Conservation (phyloP, 139 green algal species). For the Klebsormidium nitens region DNA sequence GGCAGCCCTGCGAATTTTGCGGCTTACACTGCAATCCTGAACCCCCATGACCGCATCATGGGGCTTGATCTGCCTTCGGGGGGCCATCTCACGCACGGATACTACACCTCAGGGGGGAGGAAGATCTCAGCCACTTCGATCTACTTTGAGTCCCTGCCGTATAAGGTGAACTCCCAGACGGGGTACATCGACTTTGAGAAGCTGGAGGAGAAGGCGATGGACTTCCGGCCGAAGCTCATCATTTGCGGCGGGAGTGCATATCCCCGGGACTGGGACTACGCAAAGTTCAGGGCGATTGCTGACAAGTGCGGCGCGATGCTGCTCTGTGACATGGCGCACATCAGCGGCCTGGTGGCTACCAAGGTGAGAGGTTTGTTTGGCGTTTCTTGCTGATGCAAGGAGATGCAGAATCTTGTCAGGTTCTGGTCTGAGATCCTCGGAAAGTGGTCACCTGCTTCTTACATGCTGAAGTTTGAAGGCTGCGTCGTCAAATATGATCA, state of each 20-base stretch:
- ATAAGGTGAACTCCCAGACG: slow-evolving; percentile 79
- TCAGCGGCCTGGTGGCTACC: slow-evolving; percentile 67
- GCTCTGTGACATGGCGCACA: slow-evolving; percentile 83
- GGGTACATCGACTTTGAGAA: slow-evolving; percentile 79
- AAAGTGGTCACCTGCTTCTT: too few relatives aligned
- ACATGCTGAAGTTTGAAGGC: too few relatives aligned
- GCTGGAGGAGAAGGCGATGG: slow-evolving; percentile 74
- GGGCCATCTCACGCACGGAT: slow-evolving; percentile 83
- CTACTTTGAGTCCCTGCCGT: slow-evolving; percentile 67
- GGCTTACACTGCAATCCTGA: slow-evolving; percentile 76
- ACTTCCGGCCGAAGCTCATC: slow-evolving; percentile 81
- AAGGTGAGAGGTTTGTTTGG: slow-evolving; percentile 41
- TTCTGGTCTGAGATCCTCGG: too few relatives aligned
- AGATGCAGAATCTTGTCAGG: too few relatives aligned
- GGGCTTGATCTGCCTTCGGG: slow-evolving; percentile 77
- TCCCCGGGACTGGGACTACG: slow-evolving; percentile 81
- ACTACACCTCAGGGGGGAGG: slow-evolving; percentile 82
- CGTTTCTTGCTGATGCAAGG: too few relatives aligned
- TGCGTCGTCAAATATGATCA: too few relatives aligned
- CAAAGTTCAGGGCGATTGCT: slow-evolving; percentile 63
- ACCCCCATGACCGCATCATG: slow-evolving; percentile 84
- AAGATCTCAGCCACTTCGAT: slow-evolving; percentile 83
- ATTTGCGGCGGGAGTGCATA: slow-evolving; percentile 78
- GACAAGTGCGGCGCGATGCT: slow-evolving; percentile 65
- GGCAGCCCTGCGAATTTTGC: slow-evolving; percentile 92